Base-by-base conservation (phyloP, 2,329 filamentous ascomycete genomes). In the Sordariomycetes sp. region DNA sequence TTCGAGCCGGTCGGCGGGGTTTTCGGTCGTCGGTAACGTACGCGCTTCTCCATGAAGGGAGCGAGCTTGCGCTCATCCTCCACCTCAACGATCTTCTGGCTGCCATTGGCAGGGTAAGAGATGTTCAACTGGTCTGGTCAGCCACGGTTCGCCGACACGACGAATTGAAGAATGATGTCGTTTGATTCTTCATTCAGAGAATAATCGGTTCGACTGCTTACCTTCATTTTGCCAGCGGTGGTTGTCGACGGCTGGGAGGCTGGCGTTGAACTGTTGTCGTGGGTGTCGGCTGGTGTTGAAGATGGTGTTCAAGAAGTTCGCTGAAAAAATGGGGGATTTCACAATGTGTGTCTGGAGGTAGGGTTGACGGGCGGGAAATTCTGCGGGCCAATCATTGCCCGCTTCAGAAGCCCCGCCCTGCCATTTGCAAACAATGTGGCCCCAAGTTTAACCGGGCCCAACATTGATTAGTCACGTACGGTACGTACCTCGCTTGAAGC, bases 21-120 rank as follows among this genome's bases (percentile, higher is more conserved):
- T 32, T 22, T n/a, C 22, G 18, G 6, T 55, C 54, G 54, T 22
- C 20, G 20, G 37, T 20, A 28, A 83, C 84, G 75, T 86, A 88
- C 88, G 79, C 90, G 89, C 85, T 92, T 92, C 79, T 97, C 94
- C 88, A 96, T 92, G 87, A 97, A 97, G 81, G 94, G 85, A 76
- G 90, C 89, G 77, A 97, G 86, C 86, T 96, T 97, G 81, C 92
- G 91, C 81, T 99, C 95, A 89, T 99, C 95, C 74, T 99, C 94
- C 71, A 99, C 81, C 70, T 99, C 95, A 82, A 99, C 87, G 76
- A 99, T 85, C 86, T 99, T 99, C 80, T 99, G 94, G 74, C 91
- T 94, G 87, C 94, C 94, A 82, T 97, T 97, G 87, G 93, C 90
- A 81, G 94, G 94, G 87, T 92, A 96, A 70, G 78, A 81, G 72